Base-by-base conservation (phyloP, 331 rosid species). In the Acacia concinna region DNA sequence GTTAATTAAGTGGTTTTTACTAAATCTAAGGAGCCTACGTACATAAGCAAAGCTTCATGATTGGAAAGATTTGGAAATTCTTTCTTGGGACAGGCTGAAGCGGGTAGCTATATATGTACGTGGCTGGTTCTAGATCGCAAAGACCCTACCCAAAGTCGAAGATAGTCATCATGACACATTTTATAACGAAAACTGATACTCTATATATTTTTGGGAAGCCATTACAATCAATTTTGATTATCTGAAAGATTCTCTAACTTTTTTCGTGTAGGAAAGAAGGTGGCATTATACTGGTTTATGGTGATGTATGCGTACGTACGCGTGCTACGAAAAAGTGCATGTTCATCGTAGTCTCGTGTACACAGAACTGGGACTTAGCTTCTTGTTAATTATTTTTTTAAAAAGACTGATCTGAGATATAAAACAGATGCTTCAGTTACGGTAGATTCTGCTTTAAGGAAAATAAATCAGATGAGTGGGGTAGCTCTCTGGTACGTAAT, bases 241-340 rank as follows among this genome's bases (percentile, higher is more conserved):
- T 78, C 73, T 46, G 67, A 68, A 74, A 57, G 83, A 78, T 83
- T 83, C 80, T 83, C 40, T 11, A 46, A 40, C 80, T 74, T 74
- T 72, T 32, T 34, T 68, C 30, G 18, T 31, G 63, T 41, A 51
- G 64, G 46, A 64, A 31, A 43, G 57, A 49, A 47, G 65, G 35
- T 21, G 71, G 13, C 37, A 65, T 34, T 30, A 43, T 78, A 47
- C 21, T 78, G 75, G 54, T 47, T 47, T 23, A 67, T 38, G 59
- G 41, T 69, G 62, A 78, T 56, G 76, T 56, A 78, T 69, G 60
- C 57, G 76, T 78, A 68, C 81, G 70, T 68, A 78, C 60, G 57
- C 76, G 60, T 78, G 77, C 76, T 44, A 64, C 28, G 25, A 63
- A 75, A 38, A 76, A 51, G 34, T 30, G 47, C 56, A 63, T 51